These are phyloP conservation scores for Coemansia pectinata DNA, from an alignment of 192 early-diverging fungal genomes.

Conservation along the genomic window DNA sequence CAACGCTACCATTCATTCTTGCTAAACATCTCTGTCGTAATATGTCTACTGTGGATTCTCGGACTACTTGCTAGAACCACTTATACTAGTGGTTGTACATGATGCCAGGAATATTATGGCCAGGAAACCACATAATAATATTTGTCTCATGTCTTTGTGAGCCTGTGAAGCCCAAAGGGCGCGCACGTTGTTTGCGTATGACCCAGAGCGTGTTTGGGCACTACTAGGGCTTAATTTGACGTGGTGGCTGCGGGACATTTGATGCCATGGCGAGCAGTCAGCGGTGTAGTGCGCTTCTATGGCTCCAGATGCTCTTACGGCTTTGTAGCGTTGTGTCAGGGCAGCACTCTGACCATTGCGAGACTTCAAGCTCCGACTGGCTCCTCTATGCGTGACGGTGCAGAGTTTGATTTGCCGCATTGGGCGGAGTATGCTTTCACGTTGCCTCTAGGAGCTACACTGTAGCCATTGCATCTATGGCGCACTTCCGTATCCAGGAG, in stretches of 20 bases:
- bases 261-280: slow-evolving; percentile 11
- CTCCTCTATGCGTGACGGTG: slow-evolving; percentile 21
- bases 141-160: too few species aligned
- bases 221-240: slow-evolving; percentile 13
- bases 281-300: slow-evolving; percentile 40
- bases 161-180: slow-evolving; percentile 19
- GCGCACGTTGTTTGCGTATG: too few species aligned
- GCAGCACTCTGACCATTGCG: slow-evolving; percentile 36
- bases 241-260: slow-evolving; percentile 18
- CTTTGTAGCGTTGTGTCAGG: slow-evolving; percentile 40
- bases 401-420: slow-evolving; percentile 42
- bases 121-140: too few species aligned
- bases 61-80: too few species aligned
- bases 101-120: too few species aligned
- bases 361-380: slow-evolving; percentile 12
- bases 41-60: too few species aligned
- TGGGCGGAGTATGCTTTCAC: slow-evolving; percentile 81
- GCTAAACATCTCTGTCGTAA: too few species aligned
- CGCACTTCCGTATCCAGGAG: slow-evolving; percentile 67
- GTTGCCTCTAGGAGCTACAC: slow-evolving; percentile 78
- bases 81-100: too few species aligned
- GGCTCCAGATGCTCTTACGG: slow-evolving; percentile 36
- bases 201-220: background rate
- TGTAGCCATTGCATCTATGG: slow-evolving; percentile 65
- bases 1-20: too few species aligned